Evolutionary conservation across 352 stramenopile genomes (phyloP), one percentile per base, ranked within the genome.

Genomic region (Thalassiosira livingstoniorum): DNA sequence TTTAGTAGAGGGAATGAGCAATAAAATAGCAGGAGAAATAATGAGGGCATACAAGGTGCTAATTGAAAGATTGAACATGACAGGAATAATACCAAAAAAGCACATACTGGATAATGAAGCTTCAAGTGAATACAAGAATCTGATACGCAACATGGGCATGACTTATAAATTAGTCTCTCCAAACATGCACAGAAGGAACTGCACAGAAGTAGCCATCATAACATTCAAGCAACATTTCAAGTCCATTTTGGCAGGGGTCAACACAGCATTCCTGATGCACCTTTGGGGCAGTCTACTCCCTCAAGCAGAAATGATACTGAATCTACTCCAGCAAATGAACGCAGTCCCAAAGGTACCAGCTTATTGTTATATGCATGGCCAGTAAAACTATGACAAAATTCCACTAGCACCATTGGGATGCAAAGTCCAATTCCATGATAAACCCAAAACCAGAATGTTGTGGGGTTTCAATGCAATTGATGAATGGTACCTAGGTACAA

Each of bases 201-300:
- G 60, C 21, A 76, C 86, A 34, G 86, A 91, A 47, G 66, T 67
- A 27, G 78, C 80, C 10, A 89, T 91, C 25, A 68, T 76, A 62
- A 89, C 86, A n/a, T 89, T 75, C 23, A 86, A 91, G 66, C 53
- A 76, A n/a, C 85, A 91, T 68, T 80, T 84, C 63, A 72, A 87
- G 39, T 66, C 78, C 11, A 55, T 75, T 1, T 65, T 87, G 2
- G 60, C 29, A 32, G 58, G 63, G 31, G 73, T 75, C 0, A 61
- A 83, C 21, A 10, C 27, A 4, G 61, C 81, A 23, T 90, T 88
- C 64, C 74, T 77, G 18, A 34, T 88, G 0, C 43, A 75, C 13
- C 39, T 82, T 23, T 91, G 82, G 82, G 61, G 74, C 29, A 10
- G 69, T 34, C 45, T 91, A 23, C 18, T 89, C 1, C 54, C 61